A percentile compares a stretch with the other conserved stretches of the same genome.
These are phyloP conservation scores for Tulasnella sp. DNA, from an alignment of 768 basidiomycete species.

Conservation along the genomic window DNA sequence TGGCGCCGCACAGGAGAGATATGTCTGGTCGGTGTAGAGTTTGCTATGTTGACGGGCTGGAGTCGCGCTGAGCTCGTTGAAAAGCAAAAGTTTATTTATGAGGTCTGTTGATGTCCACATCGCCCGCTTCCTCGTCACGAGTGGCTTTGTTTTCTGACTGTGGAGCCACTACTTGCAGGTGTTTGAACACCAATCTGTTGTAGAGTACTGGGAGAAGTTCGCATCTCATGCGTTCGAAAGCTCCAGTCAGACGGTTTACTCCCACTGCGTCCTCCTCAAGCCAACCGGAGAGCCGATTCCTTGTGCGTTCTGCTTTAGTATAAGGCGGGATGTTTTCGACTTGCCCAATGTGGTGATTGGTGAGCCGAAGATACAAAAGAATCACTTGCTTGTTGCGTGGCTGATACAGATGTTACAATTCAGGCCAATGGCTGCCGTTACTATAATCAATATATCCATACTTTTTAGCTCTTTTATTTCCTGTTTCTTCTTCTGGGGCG, in stretches of 20 bases:
- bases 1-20: constrained; percentile 99
- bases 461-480: too few species aligned
- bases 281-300: constrained; percentile 76
- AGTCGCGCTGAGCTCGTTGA: constrained; percentile 68
- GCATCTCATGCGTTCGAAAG: constrained; percentile 96
- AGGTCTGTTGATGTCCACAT: constrained; percentile 23
- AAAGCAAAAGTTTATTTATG: constrained; percentile 41
- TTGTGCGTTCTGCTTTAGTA: constrained; percentile 92
- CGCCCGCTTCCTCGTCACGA: background rate
- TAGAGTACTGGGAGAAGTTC: constrained; percentile 96
- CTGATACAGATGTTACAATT: constrained; percentile 14
- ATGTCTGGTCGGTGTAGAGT: constrained; percentile 91
- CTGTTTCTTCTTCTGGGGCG: too few species aligned
- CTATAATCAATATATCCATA: constrained; percentile 7
- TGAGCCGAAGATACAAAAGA: constrained; percentile 28
- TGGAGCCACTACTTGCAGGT: constrained; percentile 38
- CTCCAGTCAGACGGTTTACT: constrained; percentile 89
- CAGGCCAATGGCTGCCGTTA: constrained; percentile 83
- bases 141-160: background rate
- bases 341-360: constrained; percentile 83
- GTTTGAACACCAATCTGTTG: constrained; percentile 90
- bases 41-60: constrained; percentile 90
- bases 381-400: background rate
- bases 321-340: constrained; percentile 86
- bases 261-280: constrained; percentile 82